These are phyloP conservation scores for Xylaria sp. DNA, from an alignment of 2,329 filamentous ascomycete genomes.

Conservation along the genomic window DNA sequence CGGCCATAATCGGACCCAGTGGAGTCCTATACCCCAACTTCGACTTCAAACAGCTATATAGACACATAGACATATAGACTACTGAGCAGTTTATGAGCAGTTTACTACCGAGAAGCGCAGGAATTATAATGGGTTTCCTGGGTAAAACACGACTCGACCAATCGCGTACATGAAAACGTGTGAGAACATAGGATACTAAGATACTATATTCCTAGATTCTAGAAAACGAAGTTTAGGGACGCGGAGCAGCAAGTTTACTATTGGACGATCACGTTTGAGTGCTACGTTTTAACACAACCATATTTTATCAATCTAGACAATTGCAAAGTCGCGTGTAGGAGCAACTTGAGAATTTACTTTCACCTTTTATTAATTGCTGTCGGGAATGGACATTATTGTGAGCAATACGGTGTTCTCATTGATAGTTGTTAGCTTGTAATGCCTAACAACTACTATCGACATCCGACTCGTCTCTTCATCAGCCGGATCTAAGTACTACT, in stretches of 20 bases:
- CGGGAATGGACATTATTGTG: slow-evolving; percentile 13
- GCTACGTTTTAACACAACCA: background rate
- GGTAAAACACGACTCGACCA: background rate
- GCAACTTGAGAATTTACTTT: too few relatives aligned
- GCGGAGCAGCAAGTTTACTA: background rate
- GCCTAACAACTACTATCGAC: slow-evolving; percentile 43
- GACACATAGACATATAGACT: too few relatives aligned
- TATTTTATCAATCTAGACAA: background rate
- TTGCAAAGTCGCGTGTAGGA: background rate
- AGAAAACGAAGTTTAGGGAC: background rate
- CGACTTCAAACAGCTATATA: too few relatives aligned
- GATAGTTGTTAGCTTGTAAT: slow-evolving; percentile 47
- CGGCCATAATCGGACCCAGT: slow-evolving; percentile 21
- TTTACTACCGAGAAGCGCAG: background rate
- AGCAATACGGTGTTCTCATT: slow-evolving; percentile 49
- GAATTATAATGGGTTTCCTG: background rate
- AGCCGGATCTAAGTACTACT: slow-evolving; percentile 39
- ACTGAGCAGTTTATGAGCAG: background rate
- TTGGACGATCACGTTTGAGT: too few relatives aligned
- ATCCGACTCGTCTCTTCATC: slow-evolving; percentile 28
- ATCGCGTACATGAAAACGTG: background rate
- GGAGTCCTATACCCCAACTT: too few relatives aligned
- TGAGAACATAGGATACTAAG: background rate
- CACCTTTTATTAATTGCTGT: background rate
- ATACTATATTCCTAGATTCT: background rate